Conservation (phyloP, 441 rosid genomes). For the Mallotus japonicus region DNA sequence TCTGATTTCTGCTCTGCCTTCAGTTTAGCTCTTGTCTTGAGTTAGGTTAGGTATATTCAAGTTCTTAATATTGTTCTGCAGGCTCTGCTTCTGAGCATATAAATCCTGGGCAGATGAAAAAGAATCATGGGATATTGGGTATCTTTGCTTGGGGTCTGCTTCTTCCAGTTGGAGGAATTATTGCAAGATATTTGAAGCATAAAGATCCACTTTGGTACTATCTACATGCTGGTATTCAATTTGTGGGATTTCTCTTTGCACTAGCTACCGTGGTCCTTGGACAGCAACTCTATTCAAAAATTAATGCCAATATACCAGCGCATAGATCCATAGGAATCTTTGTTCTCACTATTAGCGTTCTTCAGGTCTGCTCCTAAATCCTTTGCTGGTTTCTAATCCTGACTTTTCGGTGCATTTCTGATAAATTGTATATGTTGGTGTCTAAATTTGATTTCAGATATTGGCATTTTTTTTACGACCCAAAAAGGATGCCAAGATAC, state of each 20-base stretch:
- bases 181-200: constrained; percentile 78
- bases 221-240: constrained; percentile 64
- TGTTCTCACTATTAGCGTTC: constrained; percentile 59
- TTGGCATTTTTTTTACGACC: constrained; percentile 84
- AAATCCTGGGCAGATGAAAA: constrained; percentile 44
- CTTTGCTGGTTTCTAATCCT: not conserved
- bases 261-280: constrained; percentile 68
- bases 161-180: constrained; percentile 73
- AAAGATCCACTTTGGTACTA: constrained; percentile 88
- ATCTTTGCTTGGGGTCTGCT: constrained; percentile 73
- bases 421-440: not conserved
- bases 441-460: constrained; percentile 37
- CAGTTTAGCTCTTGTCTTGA: not conserved
- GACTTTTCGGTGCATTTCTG: not conserved
- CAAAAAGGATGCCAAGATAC: constrained; percentile 62
- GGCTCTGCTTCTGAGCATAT: constrained; percentile 36
- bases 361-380: constrained; percentile 55
- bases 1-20: not conserved
- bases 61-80: constrained; percentile 22
- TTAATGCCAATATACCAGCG: constrained; percentile 50
- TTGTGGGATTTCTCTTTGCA: constrained; percentile 68
- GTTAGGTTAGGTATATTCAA: not conserved
- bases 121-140: constrained; percentile 71
- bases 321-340: constrained; percentile 89
- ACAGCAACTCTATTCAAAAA: constrained; percentile 52